Conservation (phyloP, 23 red algal species). For the Gracilaria vermiculophylla region DNA sequence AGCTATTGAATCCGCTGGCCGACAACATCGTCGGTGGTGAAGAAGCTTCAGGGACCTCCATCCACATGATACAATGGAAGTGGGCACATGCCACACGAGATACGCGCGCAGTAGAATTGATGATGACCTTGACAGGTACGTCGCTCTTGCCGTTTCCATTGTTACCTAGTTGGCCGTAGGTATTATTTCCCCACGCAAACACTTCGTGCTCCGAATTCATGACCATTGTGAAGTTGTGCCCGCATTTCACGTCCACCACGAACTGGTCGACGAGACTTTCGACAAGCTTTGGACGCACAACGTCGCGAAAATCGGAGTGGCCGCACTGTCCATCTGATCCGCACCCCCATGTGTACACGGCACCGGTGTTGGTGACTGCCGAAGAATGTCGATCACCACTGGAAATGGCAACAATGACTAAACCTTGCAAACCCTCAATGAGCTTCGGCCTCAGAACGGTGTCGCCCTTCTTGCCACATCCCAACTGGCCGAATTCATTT, state of each 20-base stretch:
- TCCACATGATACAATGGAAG: constrained; percentile 88
- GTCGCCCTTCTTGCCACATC: constrained; percentile 69
- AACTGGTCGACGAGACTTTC: constrained; percentile 32
- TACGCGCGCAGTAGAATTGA: constrained; percentile 37
- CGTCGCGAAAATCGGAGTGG: constrained; percentile 55
- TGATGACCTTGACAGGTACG: constrained; percentile 56
- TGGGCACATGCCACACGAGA: constrained; percentile 72
- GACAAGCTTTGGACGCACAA: constrained; percentile 69
- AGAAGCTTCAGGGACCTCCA: constrained; percentile 24
- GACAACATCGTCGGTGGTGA: constrained; percentile 29
- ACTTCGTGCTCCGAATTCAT: constrained; percentile 70
- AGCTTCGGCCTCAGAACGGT: constrained; percentile 53
- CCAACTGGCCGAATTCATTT: constrained; percentile 99
- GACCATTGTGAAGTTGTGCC: constrained; percentile 91
- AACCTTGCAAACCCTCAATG: constrained; percentile 71
- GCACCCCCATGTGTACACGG: constrained; percentile 94
- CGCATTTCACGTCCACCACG: constrained; percentile 83
- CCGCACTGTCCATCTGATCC: constrained; percentile 89
- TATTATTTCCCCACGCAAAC: constrained; percentile 90
- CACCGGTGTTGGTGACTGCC: constrained; percentile 84
- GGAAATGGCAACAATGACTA: constrained; percentile 64
- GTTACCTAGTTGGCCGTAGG: constrained; percentile 93
- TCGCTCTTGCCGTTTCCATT: constrained; percentile 67
- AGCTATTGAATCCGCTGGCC: background rate
- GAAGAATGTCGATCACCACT: constrained; percentile 94